phyloP scores from a whole-genome alignment of 495 filamentous ascomycete genomes.

The Thermothielavioides terrestris region DNA sequence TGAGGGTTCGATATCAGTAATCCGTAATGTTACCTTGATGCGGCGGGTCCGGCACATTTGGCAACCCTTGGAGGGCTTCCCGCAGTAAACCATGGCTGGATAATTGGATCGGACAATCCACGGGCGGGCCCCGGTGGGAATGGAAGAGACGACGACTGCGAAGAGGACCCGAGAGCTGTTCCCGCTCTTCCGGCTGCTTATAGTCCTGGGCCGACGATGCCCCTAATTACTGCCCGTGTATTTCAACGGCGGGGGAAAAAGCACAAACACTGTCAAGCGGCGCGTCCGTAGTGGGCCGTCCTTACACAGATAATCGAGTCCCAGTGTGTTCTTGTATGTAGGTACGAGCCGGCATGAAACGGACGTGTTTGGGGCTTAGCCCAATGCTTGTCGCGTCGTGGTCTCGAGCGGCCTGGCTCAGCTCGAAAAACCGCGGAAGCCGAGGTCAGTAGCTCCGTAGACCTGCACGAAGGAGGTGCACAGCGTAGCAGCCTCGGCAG shows the following conservation, averaged over 20 bases:
- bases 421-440: neutral
- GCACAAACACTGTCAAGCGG: too few relatives aligned
- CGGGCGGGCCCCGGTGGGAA: neutral
- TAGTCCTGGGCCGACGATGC: too few relatives aligned
- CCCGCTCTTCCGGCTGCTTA: too few relatives aligned
- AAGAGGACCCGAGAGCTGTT: neutral
- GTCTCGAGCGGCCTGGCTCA: neutral
- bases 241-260: neutral
- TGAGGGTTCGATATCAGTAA: too few relatives aligned
- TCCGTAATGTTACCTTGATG: conserved; percentile 72
- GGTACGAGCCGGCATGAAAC: conserved; percentile 16
- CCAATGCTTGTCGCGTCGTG: neutral
- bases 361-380: conserved; percentile 2
- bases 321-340: too few relatives aligned
- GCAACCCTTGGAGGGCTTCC: conserved; percentile 65
- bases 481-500: conserved; percentile 3
- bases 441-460: neutral
- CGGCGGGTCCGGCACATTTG: conserved; percentile 62
- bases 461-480: neutral
- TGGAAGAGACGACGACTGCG: neutral
- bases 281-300: too few relatives aligned
- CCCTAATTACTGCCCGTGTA: neutral
- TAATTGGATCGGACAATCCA: neutral
- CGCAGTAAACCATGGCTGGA: conserved; percentile 60
- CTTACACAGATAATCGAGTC: too few relatives aligned